Evolutionary conservation across 1,284 basidiomycete genomes (phyloP), one percentile per base, ranked within the genome.

Genomic region (Ceratobasidium sp.): DNA sequence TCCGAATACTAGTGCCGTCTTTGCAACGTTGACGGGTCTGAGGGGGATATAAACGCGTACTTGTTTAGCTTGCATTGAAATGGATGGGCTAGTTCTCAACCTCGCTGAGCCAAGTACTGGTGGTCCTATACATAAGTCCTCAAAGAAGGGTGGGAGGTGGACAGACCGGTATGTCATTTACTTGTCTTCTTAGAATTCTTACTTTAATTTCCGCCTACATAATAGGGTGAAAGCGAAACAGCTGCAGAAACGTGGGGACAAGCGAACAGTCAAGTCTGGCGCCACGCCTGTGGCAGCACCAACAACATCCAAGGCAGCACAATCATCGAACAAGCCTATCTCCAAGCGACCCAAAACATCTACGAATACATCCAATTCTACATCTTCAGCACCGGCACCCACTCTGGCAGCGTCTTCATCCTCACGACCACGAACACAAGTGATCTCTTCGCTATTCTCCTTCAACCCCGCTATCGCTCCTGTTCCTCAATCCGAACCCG

Each of bases 391-490:
- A 17, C 8, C 76, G 50, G 54, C 76, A 33, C 29, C 57, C 31
- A 56, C 66, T 29, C 31, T 73, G 27, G 53, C 64, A 29, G 27
- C 57, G 24, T 15, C 76, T 36, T 56, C 78, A 72, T 48, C 73
- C 81, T 76, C 79, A 83, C 51, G 59, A 62, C 84, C 83, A 56
- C 84, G 85, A 5, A 86, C 88, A 4, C 94, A 96, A 80, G 86
- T 96, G 76, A 95, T 98, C 78, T 98, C 96, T 0, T 97, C 95
- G 2, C 87, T 98, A 2, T 98, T 98, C 85, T 91, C 94, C 0
- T 93, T 89, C 76, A 94, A 93, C 79, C 93, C 91, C 8, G 90
- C 88, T 82, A 81, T 93, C 31, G 59, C 74, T 44, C 65, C 75
- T 54, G 67, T 51, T n/a, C 56, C 41, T 48, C 67, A 59, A 60